Base-by-base conservation (phyloP, 805 yeast species). In the Starmera pachycereana region DNA sequence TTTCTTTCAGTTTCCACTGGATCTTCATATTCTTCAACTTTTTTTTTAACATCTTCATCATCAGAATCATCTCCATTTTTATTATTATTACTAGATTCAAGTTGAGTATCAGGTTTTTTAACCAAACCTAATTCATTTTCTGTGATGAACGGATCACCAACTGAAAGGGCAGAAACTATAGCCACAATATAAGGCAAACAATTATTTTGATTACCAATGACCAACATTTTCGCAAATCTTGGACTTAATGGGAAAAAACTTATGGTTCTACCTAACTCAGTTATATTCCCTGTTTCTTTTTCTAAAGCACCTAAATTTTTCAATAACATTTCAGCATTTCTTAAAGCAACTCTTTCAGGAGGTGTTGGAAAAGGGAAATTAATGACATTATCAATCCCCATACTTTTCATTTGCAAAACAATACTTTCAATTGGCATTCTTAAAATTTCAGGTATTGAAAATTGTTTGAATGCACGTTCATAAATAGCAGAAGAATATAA, bases 291-390 rank as follows among this genome's bases (percentile, higher is more conserved):
- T 25, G 67, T 76, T 2, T 70, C 65, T 9, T 60, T 58, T 31
- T 62, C 63, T 44, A 92, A 61, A 0, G 97, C 98, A 9, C 96
- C 96, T 28, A 92, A 60, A 47, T 75, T 72, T 34, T 74, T 70
- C 41, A 92, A 66, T 12, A 87, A 54, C 41, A 69, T 71, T 45
- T 86, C 80, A 0, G 96, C 94, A 40, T 70, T 75, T 2, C 57
- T 58, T 33, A 92, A 63, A 29, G 81, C 65, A 0, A 37, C 36
- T 40, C 81, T 63, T 38, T 80, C 83, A 0, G 97, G 97, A 3
- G 96, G 85, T 0, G 97, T 89, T 4, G 97, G 96, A 63, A 92
- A 92, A 30, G 98, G 98, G 66, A 92, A 92, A 53, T 92, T 90
- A 18, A 78, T 65, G 31, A 92, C 81, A 39, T 83, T 84, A 56